These are phyloP conservation scores for Telfairia occidentalis DNA, from an alignment of 331 rosid genomes.

Conservation along the genomic window DNA sequence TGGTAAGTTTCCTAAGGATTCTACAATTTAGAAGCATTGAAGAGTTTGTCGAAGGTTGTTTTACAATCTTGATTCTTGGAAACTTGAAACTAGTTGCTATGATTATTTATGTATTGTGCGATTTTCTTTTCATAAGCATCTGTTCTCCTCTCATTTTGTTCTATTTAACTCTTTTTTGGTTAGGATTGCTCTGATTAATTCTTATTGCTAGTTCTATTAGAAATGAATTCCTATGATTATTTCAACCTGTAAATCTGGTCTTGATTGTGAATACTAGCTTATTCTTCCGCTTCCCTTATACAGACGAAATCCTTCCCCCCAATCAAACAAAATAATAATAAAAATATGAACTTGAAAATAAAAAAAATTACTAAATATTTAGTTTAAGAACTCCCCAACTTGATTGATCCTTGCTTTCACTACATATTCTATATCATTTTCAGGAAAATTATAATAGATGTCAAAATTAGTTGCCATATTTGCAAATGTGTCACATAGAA, in stretches of 20 bases:
- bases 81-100: background rate
- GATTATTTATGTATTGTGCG: background rate
- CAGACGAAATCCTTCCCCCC: background rate
- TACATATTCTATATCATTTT: background rate
- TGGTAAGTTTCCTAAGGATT: constrained; percentile 13
- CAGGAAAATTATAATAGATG: too few relatives aligned
- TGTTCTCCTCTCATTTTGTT: background rate
- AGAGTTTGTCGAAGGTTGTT: constrained; percentile 2
- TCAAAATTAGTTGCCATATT: too few relatives aligned
- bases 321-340: background rate
- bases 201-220: background rate
- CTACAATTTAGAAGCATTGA: constrained; percentile 10
- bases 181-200: too few relatives aligned
- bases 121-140: background rate
- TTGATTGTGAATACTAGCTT: background rate
- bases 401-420: background rate
- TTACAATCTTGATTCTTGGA: constrained; percentile 9
- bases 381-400: background rate
- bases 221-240: background rate
- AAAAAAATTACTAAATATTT: background rate
- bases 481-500: too few relatives aligned
- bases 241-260: background rate
- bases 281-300: background rate
- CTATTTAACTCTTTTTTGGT: background rate
- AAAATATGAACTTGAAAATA: background rate